Conservation (phyloP, 345 rosid genomes). For the Eutrema heterophyllum region DNA sequence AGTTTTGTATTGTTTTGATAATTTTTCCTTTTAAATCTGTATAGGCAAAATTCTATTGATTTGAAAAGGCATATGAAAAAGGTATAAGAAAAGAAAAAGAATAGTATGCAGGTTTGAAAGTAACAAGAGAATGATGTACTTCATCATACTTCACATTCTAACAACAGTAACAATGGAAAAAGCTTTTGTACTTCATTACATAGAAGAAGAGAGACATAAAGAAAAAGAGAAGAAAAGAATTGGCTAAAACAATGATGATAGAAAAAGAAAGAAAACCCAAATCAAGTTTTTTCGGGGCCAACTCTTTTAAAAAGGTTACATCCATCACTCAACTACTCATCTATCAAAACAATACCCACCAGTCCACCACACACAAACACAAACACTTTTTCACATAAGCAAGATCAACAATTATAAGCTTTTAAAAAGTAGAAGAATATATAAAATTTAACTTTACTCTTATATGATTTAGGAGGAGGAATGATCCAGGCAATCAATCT, state of each 20-base stretch:
- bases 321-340: slow-evolving; percentile 29
- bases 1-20: neutral
- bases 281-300: slow-evolving; percentile 31
- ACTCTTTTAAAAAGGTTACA: slow-evolving; percentile 31
- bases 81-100: neutral
- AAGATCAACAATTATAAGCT: slow-evolving; percentile 29
- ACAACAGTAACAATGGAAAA: slow-evolving; percentile 17
- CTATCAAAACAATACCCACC: slow-evolving; percentile 27
- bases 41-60: neutral
- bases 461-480: slow-evolving; percentile 13
- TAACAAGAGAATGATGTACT: slow-evolving; percentile 15
- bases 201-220: slow-evolving; percentile 14
- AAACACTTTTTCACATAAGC: slow-evolving; percentile 19
- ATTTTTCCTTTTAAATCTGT: neutral
- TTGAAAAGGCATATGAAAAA: neutral
- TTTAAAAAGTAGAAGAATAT: slow-evolving; percentile 12
- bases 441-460: neutral
- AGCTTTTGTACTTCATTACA: slow-evolving; percentile 25
- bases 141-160: slow-evolving; percentile 22
- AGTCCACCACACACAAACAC: slow-evolving; percentile 28
- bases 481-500: slow-evolving; percentile 29
- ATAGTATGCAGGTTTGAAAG: neutral
- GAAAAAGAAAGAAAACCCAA: slow-evolving; percentile 28
- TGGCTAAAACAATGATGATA: slow-evolving; percentile 24
- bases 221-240: slow-evolving; percentile 11